These are phyloP conservation scores for Suhomyces sp. DNA, from an alignment of 805 yeast species.

Conservation along the genomic window DNA sequence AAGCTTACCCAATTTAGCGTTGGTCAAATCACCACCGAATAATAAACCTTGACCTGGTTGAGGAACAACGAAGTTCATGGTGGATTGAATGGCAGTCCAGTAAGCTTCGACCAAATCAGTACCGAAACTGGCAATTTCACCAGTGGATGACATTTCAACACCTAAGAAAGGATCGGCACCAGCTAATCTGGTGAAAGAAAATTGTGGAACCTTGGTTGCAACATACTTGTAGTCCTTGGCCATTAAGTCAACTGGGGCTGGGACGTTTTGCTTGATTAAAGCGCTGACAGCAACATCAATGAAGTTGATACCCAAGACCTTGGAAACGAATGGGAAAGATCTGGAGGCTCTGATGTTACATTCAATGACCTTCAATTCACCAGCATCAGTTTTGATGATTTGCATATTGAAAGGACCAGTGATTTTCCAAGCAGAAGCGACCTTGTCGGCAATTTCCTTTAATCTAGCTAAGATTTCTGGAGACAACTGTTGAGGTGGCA, in stretches of 20 bases:
- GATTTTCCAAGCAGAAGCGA: slow-evolving; percentile 90
- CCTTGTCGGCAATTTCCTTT: slow-evolving; percentile 87
- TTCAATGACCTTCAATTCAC: slow-evolving; percentile 87
- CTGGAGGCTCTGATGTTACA: slow-evolving; percentile 98
- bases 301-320: slow-evolving; percentile 92
- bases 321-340: slow-evolving; percentile 98
- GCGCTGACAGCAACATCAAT: slow-evolving; percentile 94
- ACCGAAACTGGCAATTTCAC: slow-evolving; percentile 98
- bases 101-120: slow-evolving; percentile 82
- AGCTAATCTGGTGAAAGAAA: slow-evolving; percentile 95
- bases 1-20: slow-evolving; percentile 68
- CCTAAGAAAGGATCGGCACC: slow-evolving; percentile 99
- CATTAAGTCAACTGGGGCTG: slow-evolving; percentile 84
- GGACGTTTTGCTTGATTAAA: slow-evolving; percentile 68
- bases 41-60: slow-evolving; percentile 84
- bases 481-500: slow-evolving; percentile 85
- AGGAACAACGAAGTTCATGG: slow-evolving; percentile 96
- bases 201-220: slow-evolving; percentile 97
- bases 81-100: slow-evolving; percentile 96
- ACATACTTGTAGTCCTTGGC: slow-evolving; percentile 70
- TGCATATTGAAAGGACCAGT: slow-evolving; percentile 99
- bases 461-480: slow-evolving; percentile 67
- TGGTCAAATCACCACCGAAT: slow-evolving; percentile 89
- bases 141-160: slow-evolving; percentile 99
- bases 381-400: slow-evolving; percentile 75